Evolutionary conservation across 1,139 yeast genomes (phyloP).

Genomic region (Saccharomyces pastorianus): DNA sequence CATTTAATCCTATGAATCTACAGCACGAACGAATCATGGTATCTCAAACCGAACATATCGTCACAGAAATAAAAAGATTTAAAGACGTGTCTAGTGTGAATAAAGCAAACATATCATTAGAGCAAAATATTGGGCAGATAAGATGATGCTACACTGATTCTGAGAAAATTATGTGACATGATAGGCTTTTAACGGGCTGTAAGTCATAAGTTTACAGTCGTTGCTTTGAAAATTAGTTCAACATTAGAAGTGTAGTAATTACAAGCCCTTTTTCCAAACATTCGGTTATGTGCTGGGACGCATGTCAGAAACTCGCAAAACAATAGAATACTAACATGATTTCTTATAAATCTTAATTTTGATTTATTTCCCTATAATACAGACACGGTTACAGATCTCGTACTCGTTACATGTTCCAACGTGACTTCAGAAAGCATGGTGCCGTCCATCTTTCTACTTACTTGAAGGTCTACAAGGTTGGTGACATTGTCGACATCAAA

Average conservation of each 20-base stretch:
- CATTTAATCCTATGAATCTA: neutral
- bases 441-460: slow-evolving; percentile 88
- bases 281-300: neutral
- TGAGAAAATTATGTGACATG: neutral
- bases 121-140: neutral
- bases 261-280: too few relatives aligned
- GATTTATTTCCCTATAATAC: slow-evolving; percentile 13
- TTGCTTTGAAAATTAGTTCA: too few relatives aligned
- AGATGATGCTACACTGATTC: neutral
- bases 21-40: neutral
- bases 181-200: neutral
- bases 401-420: slow-evolving; percentile 99
- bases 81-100: neutral
- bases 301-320: neutral
- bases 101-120: neutral
- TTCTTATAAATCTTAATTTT: neutral
- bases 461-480: slow-evolving; percentile 96
- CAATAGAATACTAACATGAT: neutral
- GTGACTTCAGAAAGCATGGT: slow-evolving; percentile 99
- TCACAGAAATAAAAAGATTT: neutral
- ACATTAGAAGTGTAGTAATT: neutral
- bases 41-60: neutral
- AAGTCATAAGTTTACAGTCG: neutral
- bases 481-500: slow-evolving; percentile 98
- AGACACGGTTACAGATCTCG: slow-evolving; percentile 99